Base-by-base conservation (phyloP, 176 grass and related monocot species). In the Secale cereale region DNA sequence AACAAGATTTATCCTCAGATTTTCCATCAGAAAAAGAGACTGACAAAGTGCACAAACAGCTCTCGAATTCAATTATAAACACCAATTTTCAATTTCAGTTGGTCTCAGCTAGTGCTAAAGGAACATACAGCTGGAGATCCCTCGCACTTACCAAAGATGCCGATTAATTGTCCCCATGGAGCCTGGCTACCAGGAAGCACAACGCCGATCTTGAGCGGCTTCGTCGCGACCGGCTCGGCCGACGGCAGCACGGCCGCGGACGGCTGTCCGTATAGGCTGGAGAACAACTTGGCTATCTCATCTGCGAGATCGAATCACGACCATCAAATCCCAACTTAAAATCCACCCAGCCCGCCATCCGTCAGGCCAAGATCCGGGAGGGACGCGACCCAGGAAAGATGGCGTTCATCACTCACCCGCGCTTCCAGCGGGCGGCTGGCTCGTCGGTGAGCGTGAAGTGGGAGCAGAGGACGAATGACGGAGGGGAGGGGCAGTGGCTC, bases 161-260 rank as follows among this genome's bases (percentile, higher is more conserved):
- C 91, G 75, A 98, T 98, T 20, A 98, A 92, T 98, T 98, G 35
- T 37, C 96, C 96, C 13, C 93, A 91, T 0, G 91, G 96, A 10
- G 93, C 93, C 87, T 98, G 93, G 0, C 96, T 93, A 6, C 96
- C 93, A 25, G 93, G 94, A 52, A 98, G 87, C n/a, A 98, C 96
- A 23, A 98, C 88, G 0, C 93, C 93, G 45, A 98, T 70, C 96
- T 89, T 98, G 60, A 95, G 87, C 26, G 91, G 48, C 52, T 70
- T 85, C 1, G 62, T 80, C 5, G 83, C 10, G 36, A 32, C 31
- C 10, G 52, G 60, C 81, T 37, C 61, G 33, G 68, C 60, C 20
- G 93, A 26, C 9, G 96, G 91, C 46, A 95, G 91, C 69, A 98
- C 83, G 27, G 19, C 9, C 8, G 11, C 7, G 35, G 35, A 37